Evolutionary conservation across 305 asterid species (phyloP).

Genomic region (Fraxinus angustifolia): DNA sequence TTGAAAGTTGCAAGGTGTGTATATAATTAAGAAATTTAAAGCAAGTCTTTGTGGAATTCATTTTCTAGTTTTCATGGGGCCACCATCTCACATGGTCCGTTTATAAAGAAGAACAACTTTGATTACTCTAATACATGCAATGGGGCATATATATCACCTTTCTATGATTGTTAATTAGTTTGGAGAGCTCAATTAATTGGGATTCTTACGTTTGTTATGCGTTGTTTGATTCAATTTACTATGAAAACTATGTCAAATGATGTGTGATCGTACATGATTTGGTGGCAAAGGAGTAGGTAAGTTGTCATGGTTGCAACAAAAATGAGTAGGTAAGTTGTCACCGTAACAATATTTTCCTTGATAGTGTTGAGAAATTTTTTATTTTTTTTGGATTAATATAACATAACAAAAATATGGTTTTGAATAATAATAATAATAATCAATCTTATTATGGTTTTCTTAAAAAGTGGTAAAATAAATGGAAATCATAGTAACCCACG

Average conservation of each 20-base stretch:
- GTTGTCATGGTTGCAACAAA: not conserved
- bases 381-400: too few species aligned
- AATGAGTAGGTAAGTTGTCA: not conserved
- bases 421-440: too few species aligned
- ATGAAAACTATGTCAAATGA: not conserved
- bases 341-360: not conserved
- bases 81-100: conserved; percentile 84
- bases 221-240: not conserved
- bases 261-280: not conserved
- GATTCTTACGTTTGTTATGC: not conserved
- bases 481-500: too few species aligned
- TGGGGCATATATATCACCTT: conserved; percentile 31
- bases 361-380: not conserved
- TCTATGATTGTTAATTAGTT: conserved; percentile 28
- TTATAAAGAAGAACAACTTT: conserved; percentile 53
- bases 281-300: too few species aligned
- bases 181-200: not conserved
- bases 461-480: too few species aligned
- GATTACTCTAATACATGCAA: conserved; percentile 34
- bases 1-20: conserved; percentile 50
- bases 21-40: conserved; percentile 52
- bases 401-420: too few species aligned
- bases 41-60: conserved; percentile 63
- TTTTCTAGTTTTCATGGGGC: conserved; percentile 75
- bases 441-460: too few species aligned